Base-by-base conservation (phyloP, 148 eudicot genomes). In the Persicaria maculosa region DNA sequence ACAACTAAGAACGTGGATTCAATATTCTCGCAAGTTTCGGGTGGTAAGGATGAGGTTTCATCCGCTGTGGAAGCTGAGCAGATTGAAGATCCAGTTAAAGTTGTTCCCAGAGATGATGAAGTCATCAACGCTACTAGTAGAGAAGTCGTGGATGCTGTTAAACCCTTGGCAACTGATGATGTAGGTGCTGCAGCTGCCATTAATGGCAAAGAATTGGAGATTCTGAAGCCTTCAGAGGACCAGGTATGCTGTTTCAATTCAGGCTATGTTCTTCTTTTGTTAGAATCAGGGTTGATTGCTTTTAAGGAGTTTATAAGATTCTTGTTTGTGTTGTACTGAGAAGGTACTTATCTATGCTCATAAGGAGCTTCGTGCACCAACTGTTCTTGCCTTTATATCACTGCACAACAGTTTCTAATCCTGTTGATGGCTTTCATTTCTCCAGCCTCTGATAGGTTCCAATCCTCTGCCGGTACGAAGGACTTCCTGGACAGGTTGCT, bases 401-500 rank as follows among this genome's bases (percentile, higher is more conserved):
- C 46, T 65, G 70, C 70, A 43, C 43, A 40, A 9, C 20, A 36
- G 6, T 43, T 65, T 12, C 46, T 72, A 47, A 47, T 72, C n/a
- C 22, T 17, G 19, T 17, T 72, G 74, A 11, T 72, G 57, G 46
- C 20, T 54, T 65, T 65, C 70, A 40, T 15, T 15, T 43, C 9
- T 73, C 20, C 75, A 73, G 75, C 65, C 75, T 31, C 58, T 43
- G 44, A 50, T 73, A 50, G 47, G 47, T 53, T 31, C 75, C 19
- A 50, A 31, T 73, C 64, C 65, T 43, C 46, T 50, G 65, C 62
- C 75, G 10, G 46, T 73, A 54, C 17, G 64, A 54, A 53, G 65
- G 44, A 73, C 75, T 31, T 73, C 75, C 62, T 50, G 58, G 58
- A 31, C 9, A 64, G 64, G 75, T 73, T 73, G 75, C 61, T 73